Conservation (phyloP, 352 stramenopile species). For the Pythium utonaiense region DNA sequence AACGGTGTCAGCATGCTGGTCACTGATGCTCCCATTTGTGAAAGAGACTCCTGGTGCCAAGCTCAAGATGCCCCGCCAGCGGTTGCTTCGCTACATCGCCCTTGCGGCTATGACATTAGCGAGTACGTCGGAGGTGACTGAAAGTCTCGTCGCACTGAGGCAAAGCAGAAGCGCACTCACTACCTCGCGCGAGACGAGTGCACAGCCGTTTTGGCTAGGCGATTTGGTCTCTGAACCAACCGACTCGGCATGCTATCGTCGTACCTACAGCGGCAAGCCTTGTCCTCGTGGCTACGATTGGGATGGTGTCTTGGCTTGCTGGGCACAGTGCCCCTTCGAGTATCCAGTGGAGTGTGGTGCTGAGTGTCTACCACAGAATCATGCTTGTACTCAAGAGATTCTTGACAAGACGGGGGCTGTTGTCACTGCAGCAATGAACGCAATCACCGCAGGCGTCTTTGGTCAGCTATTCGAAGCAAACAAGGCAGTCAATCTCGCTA, state of each 20-base stretch:
- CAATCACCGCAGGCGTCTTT: conserved; percentile 51
- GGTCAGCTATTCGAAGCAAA: conserved; percentile 28
- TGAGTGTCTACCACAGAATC: conserved; percentile 69
- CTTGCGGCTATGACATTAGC: no score
- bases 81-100: background rate
- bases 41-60: background rate
- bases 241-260: conserved; percentile 50
- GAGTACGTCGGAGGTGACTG: no score
- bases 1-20: background rate
- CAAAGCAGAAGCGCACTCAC: background rate
- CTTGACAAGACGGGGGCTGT: conserved; percentile 47
- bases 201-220: background rate
- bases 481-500: conserved; percentile 15
- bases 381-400: conserved; percentile 49
- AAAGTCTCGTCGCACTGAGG: no score
- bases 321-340: conserved; percentile 64
- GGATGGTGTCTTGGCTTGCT: conserved; percentile 53
- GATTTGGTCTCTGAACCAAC: conserved; percentile 17
- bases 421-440: conserved; percentile 47
- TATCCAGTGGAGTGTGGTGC: conserved; percentile 70
- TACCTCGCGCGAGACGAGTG: background rate
- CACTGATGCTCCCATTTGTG: background rate
- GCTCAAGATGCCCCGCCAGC: background rate
- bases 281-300: conserved; percentile 44
- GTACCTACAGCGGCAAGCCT: conserved; percentile 30